These are phyloP conservation scores for Pseudogymnoascus sp. DNA, from an alignment of 2,329 filamentous ascomycete genomes.

Conservation along the genomic window DNA sequence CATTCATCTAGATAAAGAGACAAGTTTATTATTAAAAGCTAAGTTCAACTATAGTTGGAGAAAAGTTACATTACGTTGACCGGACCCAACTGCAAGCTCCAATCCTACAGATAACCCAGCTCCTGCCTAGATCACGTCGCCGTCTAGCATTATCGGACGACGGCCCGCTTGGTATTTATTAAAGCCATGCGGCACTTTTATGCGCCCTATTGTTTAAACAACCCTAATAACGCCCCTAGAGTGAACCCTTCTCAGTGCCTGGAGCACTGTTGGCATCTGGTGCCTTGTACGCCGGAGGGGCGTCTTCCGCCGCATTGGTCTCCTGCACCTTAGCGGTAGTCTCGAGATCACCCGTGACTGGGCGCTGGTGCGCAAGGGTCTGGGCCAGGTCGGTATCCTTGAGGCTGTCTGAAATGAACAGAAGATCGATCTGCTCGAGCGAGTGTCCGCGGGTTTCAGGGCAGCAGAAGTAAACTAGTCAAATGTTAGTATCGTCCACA, in stretches of 20 bases:
- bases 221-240: constrained; percentile 1
- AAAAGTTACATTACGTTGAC: background rate
- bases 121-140: background rate
- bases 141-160: background rate
- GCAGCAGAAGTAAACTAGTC: constrained; percentile 24
- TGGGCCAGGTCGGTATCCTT: background rate
- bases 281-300: background rate
- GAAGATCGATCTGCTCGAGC: constrained; percentile 21
- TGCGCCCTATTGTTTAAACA: background rate
- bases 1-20: no score
- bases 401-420: background rate
- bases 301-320: background rate
- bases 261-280: background rate
- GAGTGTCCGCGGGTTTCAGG: constrained; percentile 25
- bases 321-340: background rate
- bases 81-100: background rate
- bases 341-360: background rate
- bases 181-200: background rate
- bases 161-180: background rate
- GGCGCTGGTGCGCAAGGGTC: background rate
- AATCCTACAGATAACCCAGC: constrained; percentile 1
- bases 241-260: background rate
- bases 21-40: constrained; percentile 3
- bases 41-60: background rate
- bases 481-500: constrained; percentile 21